Base-by-base conservation (phyloP, 1,139 yeast genomes). In the Candida freyschussii region DNA sequence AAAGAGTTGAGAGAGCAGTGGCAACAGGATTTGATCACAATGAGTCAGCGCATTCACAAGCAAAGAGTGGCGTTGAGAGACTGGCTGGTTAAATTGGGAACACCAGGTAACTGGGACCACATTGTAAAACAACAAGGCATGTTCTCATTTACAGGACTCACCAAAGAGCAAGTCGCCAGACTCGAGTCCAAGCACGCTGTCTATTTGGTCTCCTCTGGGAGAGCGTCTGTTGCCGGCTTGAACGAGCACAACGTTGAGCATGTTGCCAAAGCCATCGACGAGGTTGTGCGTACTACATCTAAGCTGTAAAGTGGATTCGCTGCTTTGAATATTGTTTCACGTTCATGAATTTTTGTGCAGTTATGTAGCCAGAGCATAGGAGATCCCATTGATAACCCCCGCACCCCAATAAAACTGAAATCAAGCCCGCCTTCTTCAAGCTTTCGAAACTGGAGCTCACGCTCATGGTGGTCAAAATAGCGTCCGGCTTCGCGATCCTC, bases 21-120 rank as follows among this genome's bases (percentile, higher is more conserved):
- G 98, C 76, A 81, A 50, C 59, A 67, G 34, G 97, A 91, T 59
- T 77, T 91, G 65, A 62, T 77, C 48, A 81, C 85, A 30, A 91
- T 91, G 98, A 81, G 94, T 36, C 72, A 80, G 33, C 75, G 97
- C 55, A 89, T 91, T 59, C 69, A 67, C 47, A 56, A 69, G 45
- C 87, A 87, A 95, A 78, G 97, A 63, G 52, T 62, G 22, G 65
- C 70, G 21, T 72, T 91, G 51, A 75, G 80, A 58, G 65, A 67
- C 40, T 69, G 72, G 47, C 71, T 87, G 45, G 74, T 72, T 39
- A 60, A 63, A 30, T 72, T 85, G 44, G 71, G 74, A 11, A 86
- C 97, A 29, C 91, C 93, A 32, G 94, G 94, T 36, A 76, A 70
- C 58, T 91, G 98, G 98, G 85, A 80, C 48, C 97, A 89, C 61